Percentiles rank a stretch among this genome's conserved stretches.
Evolutionary conservation across 2,329 filamentous ascomycete species (phyloP).

Genomic region (Diaporthe helianthi): DNA sequence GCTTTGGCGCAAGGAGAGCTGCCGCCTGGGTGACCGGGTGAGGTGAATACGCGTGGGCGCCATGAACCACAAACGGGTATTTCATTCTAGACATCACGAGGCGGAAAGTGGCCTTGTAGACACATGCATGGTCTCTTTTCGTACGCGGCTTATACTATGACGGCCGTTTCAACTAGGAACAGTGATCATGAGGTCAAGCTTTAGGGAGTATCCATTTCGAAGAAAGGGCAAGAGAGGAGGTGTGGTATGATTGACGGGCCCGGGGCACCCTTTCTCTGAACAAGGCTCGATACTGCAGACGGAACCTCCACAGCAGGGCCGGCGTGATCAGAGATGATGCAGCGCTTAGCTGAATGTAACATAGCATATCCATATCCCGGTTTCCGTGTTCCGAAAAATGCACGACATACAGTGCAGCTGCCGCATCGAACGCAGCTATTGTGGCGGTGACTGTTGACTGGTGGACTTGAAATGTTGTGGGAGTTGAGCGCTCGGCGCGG

Average conservation of each 20-base stretch:
- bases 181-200: constrained; percentile 24
- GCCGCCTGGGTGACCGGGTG: constrained; percentile 87
- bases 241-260: constrained; percentile 17
- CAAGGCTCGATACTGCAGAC: not conserved
- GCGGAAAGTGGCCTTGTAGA: not conserved
- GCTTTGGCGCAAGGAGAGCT: constrained; percentile 84
- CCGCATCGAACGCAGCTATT: not conserved
- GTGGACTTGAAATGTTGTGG: not conserved
- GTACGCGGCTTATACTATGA: not conserved
- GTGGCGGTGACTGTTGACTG: constrained; percentile 12
- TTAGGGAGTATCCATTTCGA: constrained; percentile 21
- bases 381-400: constrained; percentile 22
- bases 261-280: not conserved
- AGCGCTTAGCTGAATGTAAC: constrained; percentile 6
- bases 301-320: not conserved
- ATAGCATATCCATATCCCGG: constrained; percentile 12
- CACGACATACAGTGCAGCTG: constrained; percentile 23
- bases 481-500: constrained; percentile 15
- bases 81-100: not conserved
- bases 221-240: not conserved
- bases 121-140: not conserved
- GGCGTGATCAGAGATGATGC: constrained; percentile 27
- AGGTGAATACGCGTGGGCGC: constrained; percentile 15
- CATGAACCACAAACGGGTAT: not conserved
- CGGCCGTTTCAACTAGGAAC: constrained; percentile 1